Conservation (phyloP, 192 early-diverging fungal genomes). For the Piromyces finnis region DNA sequence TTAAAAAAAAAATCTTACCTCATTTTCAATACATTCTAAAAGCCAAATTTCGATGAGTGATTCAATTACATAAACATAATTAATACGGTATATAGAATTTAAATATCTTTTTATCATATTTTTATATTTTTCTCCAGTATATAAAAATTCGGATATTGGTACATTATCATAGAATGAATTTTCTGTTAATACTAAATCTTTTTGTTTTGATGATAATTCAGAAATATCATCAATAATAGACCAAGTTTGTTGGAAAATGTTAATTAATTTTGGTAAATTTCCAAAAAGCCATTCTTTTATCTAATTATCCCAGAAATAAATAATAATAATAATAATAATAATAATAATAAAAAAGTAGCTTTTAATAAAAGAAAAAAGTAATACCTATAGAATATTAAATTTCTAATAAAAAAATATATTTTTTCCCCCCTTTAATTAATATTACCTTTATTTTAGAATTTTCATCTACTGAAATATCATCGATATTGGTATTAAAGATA, state of each 20-base stretch:
- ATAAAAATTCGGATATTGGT: conserved; percentile 14
- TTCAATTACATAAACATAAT: conserved; percentile 37
- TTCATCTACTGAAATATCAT: neutral
- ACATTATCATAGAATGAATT: neutral
- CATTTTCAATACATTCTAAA: conserved; percentile 15
- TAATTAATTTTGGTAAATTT: conserved; percentile 8
- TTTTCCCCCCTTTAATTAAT: too few relatives aligned
- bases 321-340: too few relatives aligned
- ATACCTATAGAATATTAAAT: too few relatives aligned
- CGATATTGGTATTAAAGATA: neutral
- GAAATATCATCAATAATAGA: conserved; percentile 4
- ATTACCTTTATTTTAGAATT: neutral
- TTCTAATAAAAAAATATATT: too few relatives aligned
- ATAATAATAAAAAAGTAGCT: too few relatives aligned
- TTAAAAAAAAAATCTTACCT: too few relatives aligned
- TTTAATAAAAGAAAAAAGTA: too few relatives aligned
- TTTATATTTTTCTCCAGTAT: conserved; percentile 16
- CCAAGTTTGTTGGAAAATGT: conserved; percentile 6
- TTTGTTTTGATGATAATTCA: neutral
- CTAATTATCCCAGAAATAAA: too few relatives aligned
- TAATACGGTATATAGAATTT: conserved; percentile 24
- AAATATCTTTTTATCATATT: conserved; percentile 26
- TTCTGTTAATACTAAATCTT: neutral
- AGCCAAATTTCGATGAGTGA: conserved; percentile 46
- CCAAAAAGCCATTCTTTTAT: neutral